Evolutionary conservation across 768 basidiomycete genomes (phyloP).

Genomic region (Agaricus bisporus): DNA sequence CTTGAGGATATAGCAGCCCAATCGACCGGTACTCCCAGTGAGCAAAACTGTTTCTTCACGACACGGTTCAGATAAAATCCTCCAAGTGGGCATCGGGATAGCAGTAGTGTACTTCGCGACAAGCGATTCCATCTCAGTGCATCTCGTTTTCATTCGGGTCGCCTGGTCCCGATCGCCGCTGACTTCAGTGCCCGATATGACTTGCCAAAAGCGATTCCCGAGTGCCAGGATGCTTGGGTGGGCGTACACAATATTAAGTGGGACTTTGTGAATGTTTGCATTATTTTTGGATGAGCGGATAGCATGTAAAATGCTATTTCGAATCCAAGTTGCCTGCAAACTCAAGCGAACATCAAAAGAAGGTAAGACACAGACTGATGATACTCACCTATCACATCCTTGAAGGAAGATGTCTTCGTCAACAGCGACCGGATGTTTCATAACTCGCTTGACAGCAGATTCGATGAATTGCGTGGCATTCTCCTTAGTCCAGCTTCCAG

Average conservation of each 20-base stretch:
- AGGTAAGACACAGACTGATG: neutral
- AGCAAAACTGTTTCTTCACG: slow-evolving; percentile 20
- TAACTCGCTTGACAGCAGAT: slow-evolving; percentile 25
- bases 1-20: slow-evolving; percentile 29
- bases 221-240: slow-evolving; percentile 24
- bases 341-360: slow-evolving; percentile 17
- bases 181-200: neutral
- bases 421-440: slow-evolving; percentile 20
- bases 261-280: slow-evolving; percentile 15
- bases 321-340: slow-evolving; percentile 34
- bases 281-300: slow-evolving; percentile 19
- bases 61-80: neutral
- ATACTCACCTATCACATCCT: slow-evolving; percentile 32
- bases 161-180: neutral
- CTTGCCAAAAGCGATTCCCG: neutral
- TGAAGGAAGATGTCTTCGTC: slow-evolving; percentile 32
- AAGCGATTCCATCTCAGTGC: neutral
- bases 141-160: neutral
- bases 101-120: neutral
- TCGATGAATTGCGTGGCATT: neutral
- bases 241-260: slow-evolving; percentile 29
- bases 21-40: slow-evolving; percentile 32
- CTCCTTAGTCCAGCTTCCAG: slow-evolving; percentile 19
- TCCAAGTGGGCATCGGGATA: neutral
- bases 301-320: slow-evolving; percentile 29